Evolutionary conservation across 2,329 filamentous ascomycete species (phyloP), one percentile per base, ranked within the genome.

Genomic region (Blastomyces silverae): DNA sequence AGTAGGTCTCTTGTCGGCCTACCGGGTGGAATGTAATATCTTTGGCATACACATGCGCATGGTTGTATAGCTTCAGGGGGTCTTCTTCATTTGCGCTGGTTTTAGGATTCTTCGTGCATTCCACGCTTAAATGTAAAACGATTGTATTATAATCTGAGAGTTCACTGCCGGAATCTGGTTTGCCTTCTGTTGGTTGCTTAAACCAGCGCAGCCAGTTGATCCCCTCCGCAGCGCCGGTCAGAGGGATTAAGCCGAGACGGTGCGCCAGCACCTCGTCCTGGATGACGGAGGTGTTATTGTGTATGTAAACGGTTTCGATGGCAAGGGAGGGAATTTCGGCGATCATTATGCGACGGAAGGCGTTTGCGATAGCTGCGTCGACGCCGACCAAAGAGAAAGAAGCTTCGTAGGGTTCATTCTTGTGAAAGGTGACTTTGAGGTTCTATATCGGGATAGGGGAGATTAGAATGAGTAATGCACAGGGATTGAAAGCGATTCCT

Each of bases 241-340:
- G 88, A 22, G 95, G 94, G 64, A 99, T 89, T 57, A 99, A 85
- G 66, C 94, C 94, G 42, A 99, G 83, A 56, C 94, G 85, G 76
- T 94, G 90, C 20, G 92, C 89, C 62, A 99, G 87, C 4, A 99
- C 93, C 81, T 99, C 94, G 75, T 99, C 94, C 77, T 97, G 93
- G 73, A 99, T 94, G 46, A 99, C 92, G 5, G 91, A 96, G 61
- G 93, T 97, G 82, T 99, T 99, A 82, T 97, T 95, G 75, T 91
- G 85, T 69, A 97, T 87, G 79, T 89, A 99, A 75, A 96, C 91
- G 68, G 87, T 88, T 82, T 99, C 94, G 73, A 99, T 92, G 70
- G 95, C 94, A 57, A 99, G 84, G 1, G 92, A 94, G 22, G 93
- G 92, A 63, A 99, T 90, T 81, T 99, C 95, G 70, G 93, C 85